Evolutionary conservation across 192 early-diverging fungal species (phyloP).

Genomic region (Rhizoclosmatium sp.): DNA sequence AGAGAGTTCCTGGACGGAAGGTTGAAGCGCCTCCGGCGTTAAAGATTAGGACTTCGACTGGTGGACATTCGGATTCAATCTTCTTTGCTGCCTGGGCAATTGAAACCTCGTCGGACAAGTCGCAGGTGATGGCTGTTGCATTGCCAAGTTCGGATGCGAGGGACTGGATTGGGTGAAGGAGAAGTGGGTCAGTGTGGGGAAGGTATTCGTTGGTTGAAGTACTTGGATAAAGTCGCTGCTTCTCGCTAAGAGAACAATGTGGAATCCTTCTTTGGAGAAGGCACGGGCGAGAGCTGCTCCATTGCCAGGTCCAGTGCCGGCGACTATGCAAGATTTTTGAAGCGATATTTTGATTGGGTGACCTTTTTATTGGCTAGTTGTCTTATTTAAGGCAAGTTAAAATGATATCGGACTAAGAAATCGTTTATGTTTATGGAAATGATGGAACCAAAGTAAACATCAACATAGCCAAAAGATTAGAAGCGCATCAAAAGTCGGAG

Average conservation of each 20-base stretch:
- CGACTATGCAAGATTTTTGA: conserved; percentile 17
- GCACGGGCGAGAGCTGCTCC: conserved; percentile 37
- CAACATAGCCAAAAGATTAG: too few relatives aligned
- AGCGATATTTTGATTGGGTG: background rate
- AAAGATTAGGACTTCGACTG: conserved; percentile 27
- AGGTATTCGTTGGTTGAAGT: background rate
- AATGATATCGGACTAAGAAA: too few relatives aligned
- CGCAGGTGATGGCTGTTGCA: conserved; percentile 22
- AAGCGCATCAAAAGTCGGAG: too few relatives aligned
- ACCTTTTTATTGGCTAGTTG: too few relatives aligned
- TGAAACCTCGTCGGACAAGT: background rate
- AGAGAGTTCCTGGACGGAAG: conserved; percentile 23
- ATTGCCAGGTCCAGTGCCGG: conserved; percentile 44
- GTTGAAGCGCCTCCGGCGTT: conserved; percentile 29
- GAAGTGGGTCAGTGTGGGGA: background rate
- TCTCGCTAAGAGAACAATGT: conserved; percentile 45
- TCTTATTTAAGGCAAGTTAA: too few relatives aligned
- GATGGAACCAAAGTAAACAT: too few relatives aligned
- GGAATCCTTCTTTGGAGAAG: conserved; percentile 43
- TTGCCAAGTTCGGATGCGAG: conserved; percentile 30
- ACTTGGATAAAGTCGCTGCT: conserved; percentile 14
- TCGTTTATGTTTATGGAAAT: too few relatives aligned
- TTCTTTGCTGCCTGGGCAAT: background rate
- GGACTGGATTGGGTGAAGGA: background rate
- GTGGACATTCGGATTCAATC: background rate